phyloP scores from a whole-genome alignment of 2,329 filamentous ascomycete genomes.

The Fusarium chaquense region DNA sequence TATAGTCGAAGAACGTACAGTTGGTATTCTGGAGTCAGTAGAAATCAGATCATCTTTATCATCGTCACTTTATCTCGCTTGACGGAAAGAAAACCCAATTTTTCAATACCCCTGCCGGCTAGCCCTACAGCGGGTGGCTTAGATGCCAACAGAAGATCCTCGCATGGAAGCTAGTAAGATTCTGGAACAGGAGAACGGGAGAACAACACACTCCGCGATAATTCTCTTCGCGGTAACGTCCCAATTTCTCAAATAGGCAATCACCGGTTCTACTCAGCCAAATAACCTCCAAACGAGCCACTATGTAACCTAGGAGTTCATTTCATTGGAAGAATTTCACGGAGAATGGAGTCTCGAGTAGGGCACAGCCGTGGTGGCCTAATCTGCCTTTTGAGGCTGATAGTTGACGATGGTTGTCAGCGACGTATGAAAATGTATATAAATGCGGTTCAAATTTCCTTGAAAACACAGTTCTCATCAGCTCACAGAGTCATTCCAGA shows the following conservation, averaged over 20 bases:
- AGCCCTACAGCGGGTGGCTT: not conserved
- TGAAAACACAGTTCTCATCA: too few relatives aligned
- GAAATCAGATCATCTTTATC: not conserved
- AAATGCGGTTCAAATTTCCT: too few relatives aligned
- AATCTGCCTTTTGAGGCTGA: not conserved
- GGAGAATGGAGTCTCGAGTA: not conserved
- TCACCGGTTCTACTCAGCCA: not conserved
- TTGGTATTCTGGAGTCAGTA: not conserved
- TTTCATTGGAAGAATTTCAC: not conserved
- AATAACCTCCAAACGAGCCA: not conserved
- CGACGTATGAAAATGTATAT: not conserved
- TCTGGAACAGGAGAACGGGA: not conserved
- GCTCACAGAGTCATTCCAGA: not conserved
- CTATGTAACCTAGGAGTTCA: not conserved
- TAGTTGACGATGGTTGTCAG: not conserved
- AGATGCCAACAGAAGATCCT: not conserved
- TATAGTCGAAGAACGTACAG: not conserved
- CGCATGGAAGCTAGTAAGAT: not conserved
- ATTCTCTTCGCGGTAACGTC: not conserved
- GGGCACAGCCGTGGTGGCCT: not conserved
- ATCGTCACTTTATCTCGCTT: not conserved
- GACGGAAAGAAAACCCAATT: too few relatives aligned
- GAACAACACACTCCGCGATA: not conserved
- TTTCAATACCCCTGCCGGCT: not conserved
- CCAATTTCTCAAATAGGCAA: not conserved